Conservation (phyloP, 805 yeast species). For the Cyberlindnera americana region DNA sequence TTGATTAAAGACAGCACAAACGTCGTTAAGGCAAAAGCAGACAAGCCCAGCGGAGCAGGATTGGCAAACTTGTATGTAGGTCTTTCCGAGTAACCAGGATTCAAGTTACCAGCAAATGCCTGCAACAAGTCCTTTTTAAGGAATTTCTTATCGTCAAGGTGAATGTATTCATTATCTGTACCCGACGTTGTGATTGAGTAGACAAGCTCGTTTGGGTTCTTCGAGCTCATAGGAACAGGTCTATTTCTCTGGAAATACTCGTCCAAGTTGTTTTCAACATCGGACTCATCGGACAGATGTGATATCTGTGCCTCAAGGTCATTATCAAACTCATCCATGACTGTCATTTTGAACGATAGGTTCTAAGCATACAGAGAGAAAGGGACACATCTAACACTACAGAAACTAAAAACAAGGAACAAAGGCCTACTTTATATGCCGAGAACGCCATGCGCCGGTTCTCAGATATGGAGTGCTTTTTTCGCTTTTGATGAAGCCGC, state of each 20-base stretch:
- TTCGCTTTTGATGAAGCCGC: no score
- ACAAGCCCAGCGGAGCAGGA: constrained; percentile 64
- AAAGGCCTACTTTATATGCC: no score
- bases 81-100: constrained; percentile 49
- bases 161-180: constrained; percentile 24
- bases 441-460: no score
- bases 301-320: constrained; percentile 22
- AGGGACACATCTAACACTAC: no score
- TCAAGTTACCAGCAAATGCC: constrained; percentile 73
- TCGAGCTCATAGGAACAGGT: constrained; percentile 12
- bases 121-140: constrained; percentile 45
- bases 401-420: no score
- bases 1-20: constrained; percentile 55
- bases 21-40: constrained; percentile 56
- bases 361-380: no score
- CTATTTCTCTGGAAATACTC: constrained; percentile 12
- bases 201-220: constrained; percentile 15
- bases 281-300: constrained; percentile 17
- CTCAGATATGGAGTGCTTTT: no score
- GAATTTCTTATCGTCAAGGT: constrained; percentile 26
- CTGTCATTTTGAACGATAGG: background rate
- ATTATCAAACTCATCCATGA: background rate
- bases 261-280: constrained; percentile 8
- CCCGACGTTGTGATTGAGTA: constrained; percentile 27
- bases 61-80: constrained; percentile 53